Base-by-base conservation (phyloP, 768 basidiomycete species). In the Lactifluus volemus region DNA sequence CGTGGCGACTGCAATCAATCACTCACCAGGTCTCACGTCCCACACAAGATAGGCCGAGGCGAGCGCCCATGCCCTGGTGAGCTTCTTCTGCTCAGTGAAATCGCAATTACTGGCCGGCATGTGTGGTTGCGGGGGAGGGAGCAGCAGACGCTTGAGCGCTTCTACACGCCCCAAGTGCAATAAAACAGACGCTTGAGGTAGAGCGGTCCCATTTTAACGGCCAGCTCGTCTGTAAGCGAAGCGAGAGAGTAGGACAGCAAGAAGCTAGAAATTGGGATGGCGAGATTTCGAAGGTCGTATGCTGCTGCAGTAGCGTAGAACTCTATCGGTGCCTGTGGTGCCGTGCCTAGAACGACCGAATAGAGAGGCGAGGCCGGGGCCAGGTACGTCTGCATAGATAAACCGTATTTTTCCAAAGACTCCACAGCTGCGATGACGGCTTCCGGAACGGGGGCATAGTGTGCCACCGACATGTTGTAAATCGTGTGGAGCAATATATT, bases 181-280 rank as follows among this genome's bases (percentile, higher is more conserved):
- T 89, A 91, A 72, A 92, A 90, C 32, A 92, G 77, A 36, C 86
- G 83, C 67, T 89, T 90, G 63, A 92, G 75, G 68, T 92, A 92
- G 21, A 83, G 73, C 2, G 90, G 80, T 8, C 89, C 89, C 54
- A 92, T 91, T 47, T 76, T 78, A 50, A 78, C 75, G 5, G 83
- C 86, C 72, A 84, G 78, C 50, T 84, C 84, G 69, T 93, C 91
- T 3, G 85, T 83, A 49, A 93, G 72, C 0, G 80, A 74, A 5
- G 84, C 76, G 5, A 92, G 81, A 4, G 84, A 77, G 68, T 84
- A 86, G 2, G 85, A 84, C 54, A 92, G 80, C 42, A 92, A 78
- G 70, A 89, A 84, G 8, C 86, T 80, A 3, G 89, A 91, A 6
- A 86, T 81, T 1, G 86, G 76, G 15, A 89, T 84, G 0, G 91